Evolutionary conservation across 176 grass and related monocot genomes (phyloP).

Genomic region (Oryza australiensis): DNA sequence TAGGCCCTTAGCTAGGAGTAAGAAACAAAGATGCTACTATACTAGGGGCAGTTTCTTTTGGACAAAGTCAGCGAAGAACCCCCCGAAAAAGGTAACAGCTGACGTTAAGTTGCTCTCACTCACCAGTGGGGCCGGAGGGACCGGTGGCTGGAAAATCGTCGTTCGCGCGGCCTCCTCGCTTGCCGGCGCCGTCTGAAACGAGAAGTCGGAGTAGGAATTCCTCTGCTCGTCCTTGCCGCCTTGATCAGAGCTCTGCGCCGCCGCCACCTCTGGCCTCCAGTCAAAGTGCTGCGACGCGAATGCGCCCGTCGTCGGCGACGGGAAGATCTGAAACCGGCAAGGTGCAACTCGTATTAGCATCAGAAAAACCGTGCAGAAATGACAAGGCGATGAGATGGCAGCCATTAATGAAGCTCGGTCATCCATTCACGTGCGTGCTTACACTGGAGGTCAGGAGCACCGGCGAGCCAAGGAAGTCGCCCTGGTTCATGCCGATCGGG

Average conservation of each 20-base stretch:
- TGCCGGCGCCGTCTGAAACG: conserved; percentile 65
- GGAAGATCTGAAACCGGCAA: conserved; percentile 53
- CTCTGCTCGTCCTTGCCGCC: conserved; percentile 57
- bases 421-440: conserved; percentile 37
- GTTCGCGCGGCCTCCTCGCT: conserved; percentile 24
- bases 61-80: conserved; percentile 36
- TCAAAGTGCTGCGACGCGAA: conserved; percentile 64
- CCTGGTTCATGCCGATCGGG: conserved; percentile 48
- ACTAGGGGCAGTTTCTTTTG: conserved; percentile 6
- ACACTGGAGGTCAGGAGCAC: conserved; percentile 68
- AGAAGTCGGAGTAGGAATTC: conserved; percentile 66
- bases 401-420: neutral
- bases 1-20: neutral
- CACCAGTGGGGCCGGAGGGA: conserved; percentile 37
- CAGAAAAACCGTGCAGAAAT: neutral
- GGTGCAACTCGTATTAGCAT: neutral
- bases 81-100: neutral
- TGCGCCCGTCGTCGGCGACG: conserved; percentile 73
- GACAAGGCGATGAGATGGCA: neutral
- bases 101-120: conserved; percentile 40
- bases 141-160: conserved; percentile 46
- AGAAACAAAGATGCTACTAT: neutral
- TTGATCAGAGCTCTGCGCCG: conserved; percentile 28
- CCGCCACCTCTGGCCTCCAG: conserved; percentile 44
- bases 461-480: conserved; percentile 70